Base-by-base conservation (phyloP, 208 protist genomes). In the Leishmania braziliensis region DNA sequence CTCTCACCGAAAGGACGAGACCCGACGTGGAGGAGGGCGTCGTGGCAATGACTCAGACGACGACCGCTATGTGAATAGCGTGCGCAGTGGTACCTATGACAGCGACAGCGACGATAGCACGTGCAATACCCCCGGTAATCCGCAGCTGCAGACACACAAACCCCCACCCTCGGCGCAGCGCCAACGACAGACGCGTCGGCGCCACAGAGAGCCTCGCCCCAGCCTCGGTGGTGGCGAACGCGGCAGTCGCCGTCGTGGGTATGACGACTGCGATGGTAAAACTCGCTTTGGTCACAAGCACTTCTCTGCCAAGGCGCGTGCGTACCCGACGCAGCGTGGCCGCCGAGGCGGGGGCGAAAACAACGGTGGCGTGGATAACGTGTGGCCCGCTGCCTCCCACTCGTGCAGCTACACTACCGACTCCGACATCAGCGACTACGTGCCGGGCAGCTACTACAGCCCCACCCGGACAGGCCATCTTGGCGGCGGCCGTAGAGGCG, bases 111-210 rank as follows among this genome's bases (percentile, higher is more conserved):
- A 51, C 65, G 36, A 33, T 9, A 78, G 63, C 43, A 78, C 75
- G 20, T 65, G 43, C 56, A 81, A 86, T 76, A 84, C 85, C 5
- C 89, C 89, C 0, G 80, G 76, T 62, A 91, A 92, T 78, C 84
- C 86, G 68, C 89, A 92, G 80, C 87, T 90, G 79, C 84, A 82
- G 39, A 92, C 89, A 43, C 80, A 87, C 85, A 83, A 84, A 65
- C 89, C 89, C 6, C 36, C 60, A n/a, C 79, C 79, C 29, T 84
- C 80, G 8, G 70, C 84, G 26, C 54, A 75, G 70, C 48, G 46
- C 63, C n/a, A 75, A 60, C 63, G 20, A 18, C 48, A 70, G 18
- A 71, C 48, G 33, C 60, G n/a, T 54, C 82, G 72, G 43, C 69
- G 46, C 69, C 69, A 54, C 69, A 51, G 46, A 5, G 29, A 69